Base-by-base conservation (phyloP, 2,329 filamentous ascomycete genomes). In the Clonostachys rhizophaga region DNA sequence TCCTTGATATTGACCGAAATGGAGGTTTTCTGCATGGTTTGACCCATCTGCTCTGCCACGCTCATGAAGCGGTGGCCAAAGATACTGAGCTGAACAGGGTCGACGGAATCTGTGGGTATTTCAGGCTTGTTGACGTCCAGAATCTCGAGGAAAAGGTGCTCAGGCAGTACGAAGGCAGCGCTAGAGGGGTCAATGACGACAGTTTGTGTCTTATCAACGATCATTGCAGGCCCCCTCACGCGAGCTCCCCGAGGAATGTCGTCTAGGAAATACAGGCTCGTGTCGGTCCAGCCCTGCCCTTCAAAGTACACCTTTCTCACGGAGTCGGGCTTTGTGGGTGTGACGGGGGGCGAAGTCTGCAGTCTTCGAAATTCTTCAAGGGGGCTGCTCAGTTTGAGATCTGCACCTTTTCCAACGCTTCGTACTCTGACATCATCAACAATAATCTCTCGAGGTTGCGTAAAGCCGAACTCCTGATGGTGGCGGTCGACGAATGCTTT, bases 11-110 rank as follows among this genome's bases (percentile, higher is more conserved):
- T 90, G 0, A 83, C 87, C 48, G 78, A 84, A 34, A 90, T 83
- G 55, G 81, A 83, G 1, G 85, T 89, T 66, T 89, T 89, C 58
- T 90, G 86, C 37, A 91, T 63, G 8, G 84, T 83, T 46, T 83
- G 74, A 1, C 87, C 86, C 86, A 90, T 90, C 58, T 90, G 86
- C 62, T 91, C 87, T 1, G 87, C 87, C 53, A 90, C 87, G 3
- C 83, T 82, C 86, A 90, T 90, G 65, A 91, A 91, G 4, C 86
- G 76, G 60, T 90, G 85, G 0, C 81, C 84, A 55, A 91, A 90
- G 46, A 90, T 84, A 52, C 79, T 84, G 1, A 91, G 71, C 64
- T 87, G 76, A 52, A 90, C 45, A 9, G 46, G 46, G 33, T 48
- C 46, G 12, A 41, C 42, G 2, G 16, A 34, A n/a, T 65, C 59